Base-by-base conservation (phyloP, 2,329 filamentous ascomycete species). In the Drechslera avenae region DNA sequence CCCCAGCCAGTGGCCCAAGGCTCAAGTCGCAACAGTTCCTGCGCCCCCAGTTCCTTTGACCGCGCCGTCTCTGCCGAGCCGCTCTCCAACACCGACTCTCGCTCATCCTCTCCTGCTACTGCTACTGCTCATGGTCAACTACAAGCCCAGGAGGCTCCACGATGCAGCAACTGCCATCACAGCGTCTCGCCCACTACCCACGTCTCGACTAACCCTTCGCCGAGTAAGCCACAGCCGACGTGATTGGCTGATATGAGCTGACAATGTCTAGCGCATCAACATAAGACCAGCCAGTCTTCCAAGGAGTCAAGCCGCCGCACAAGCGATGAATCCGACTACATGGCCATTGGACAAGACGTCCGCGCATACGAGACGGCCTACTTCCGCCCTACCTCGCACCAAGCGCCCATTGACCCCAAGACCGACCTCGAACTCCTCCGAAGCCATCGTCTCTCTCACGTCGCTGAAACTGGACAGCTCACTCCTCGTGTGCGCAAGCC, bases 391-490 rank as follows among this genome's bases (percentile, higher is more conserved):
- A 48, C 55, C 17, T 60, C 62, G 4, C 37, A 51, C 7, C 46
- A 56, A 10, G 52, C 52, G 9, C 62, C 68, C 26, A 58, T 64
- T 21, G 68, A 73, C 49, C 69, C 71, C 14, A 65, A 65, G n/a
- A 66, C 61, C 18, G 67, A 73, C 45, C 67, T 73, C 30, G 67
- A 72, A 35, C 63, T 79, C 19, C 74, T 80, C 47, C 72, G 78
- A 46, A 78, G 63, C 50, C 77, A 79, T 56, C 77, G 78, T 26
- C 64, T 78, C 46, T 80, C 78, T 5, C 78, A 79, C 55, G 78
- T 77, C 26, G 78, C 78, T 14, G 78, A 81, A 63, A 80, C 76
- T 30, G 78, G 78, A 13, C 78, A 80, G 54, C 69, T 81, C 39
- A 73, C 72, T 21, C 75, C 74, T 17, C 59, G 75, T 52, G 67